A percentile compares a stretch with the other conserved stretches of the same genome.
Conservation (phyloP, 1,284 basidiomycete genomes). For the Trametes polyzona region DNA sequence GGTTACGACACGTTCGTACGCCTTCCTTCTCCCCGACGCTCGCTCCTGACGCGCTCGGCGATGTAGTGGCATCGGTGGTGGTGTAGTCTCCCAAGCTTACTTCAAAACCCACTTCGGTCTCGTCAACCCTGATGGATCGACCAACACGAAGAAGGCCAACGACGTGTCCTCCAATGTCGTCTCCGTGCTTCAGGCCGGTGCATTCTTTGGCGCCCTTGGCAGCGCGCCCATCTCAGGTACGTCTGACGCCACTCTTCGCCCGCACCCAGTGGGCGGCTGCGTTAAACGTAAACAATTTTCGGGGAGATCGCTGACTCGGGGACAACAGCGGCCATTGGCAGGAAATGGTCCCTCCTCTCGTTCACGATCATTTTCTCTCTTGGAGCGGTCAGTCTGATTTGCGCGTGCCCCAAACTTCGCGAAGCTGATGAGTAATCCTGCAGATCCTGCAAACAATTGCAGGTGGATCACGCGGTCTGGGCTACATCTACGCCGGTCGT, state of each 20-base stretch:
- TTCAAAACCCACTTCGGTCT: constrained; percentile 70
- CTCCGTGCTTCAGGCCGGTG: constrained; percentile 79
- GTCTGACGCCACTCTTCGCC: constrained; percentile 16
- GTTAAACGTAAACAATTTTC: no score
- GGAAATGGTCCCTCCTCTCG: constrained; percentile 56
- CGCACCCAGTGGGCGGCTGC: no score
- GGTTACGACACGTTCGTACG: constrained; percentile 72
- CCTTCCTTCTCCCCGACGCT: background rate
- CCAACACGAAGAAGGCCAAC: constrained; percentile 42
- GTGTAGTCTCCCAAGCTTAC: constrained; percentile 63
- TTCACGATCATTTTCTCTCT: constrained; percentile 67
- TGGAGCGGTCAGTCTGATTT: constrained; percentile 70
- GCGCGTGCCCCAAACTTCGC: no score
- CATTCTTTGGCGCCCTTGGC: constrained; percentile 78
- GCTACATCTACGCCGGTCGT: constrained; percentile 76
- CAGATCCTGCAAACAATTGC: constrained; percentile 67
- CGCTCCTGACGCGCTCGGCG: constrained; percentile 8
- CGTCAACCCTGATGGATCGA: constrained; percentile 41
- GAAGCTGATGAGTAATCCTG: background rate
- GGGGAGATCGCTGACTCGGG: background rate
- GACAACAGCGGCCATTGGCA: constrained; percentile 54
- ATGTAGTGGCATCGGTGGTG: constrained; percentile 59
- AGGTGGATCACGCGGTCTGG: constrained; percentile 54
- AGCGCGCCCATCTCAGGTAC: constrained; percentile 67
- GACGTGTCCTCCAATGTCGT: constrained; percentile 68